Evolutionary conservation across 106 monocot genomes (phyloP).

Genomic region (Alisma plantagoaquatica): DNA sequence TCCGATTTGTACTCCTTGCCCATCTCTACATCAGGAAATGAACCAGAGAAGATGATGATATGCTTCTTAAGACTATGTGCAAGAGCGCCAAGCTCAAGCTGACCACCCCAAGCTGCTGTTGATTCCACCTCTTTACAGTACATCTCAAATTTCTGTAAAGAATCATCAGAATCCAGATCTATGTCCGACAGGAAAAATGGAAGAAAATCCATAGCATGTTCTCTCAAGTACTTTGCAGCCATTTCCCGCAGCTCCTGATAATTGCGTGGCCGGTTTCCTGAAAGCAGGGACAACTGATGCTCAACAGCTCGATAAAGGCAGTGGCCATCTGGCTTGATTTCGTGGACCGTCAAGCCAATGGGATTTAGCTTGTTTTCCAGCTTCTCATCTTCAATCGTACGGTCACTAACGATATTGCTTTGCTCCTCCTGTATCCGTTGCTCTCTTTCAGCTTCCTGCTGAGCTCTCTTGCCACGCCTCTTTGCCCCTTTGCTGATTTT

Average conservation of each 20-base stretch:
- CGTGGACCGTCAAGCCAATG: slow-evolving; percentile 44
- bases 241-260: slow-evolving; percentile 47
- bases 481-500: slow-evolving; percentile 49
- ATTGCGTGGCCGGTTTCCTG: slow-evolving; percentile 15
- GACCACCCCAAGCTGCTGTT: slow-evolving; percentile 66
- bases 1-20: slow-evolving; percentile 57
- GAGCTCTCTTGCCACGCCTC: slow-evolving; percentile 43
- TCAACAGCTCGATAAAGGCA: slow-evolving; percentile 73
- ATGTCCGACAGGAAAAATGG: slow-evolving; percentile 55
- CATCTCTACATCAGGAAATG: slow-evolving; percentile 76
- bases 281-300: slow-evolving; percentile 38
- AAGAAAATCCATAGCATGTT: slow-evolving; percentile 38
- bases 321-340: slow-evolving; percentile 78
- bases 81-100: slow-evolving; percentile 70
- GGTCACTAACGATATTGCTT: slow-evolving; percentile 39
- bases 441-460: slow-evolving; percentile 64
- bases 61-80: slow-evolving; percentile 51
- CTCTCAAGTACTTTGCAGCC: slow-evolving; percentile 56
- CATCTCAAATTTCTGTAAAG: slow-evolving; percentile 32
- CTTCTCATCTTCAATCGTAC: slow-evolving; percentile 47
- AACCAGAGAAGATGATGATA: slow-evolving; percentile 58
- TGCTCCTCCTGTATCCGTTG: slow-evolving; percentile 68
- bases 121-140: slow-evolving; percentile 54
- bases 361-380: slow-evolving; percentile 55
- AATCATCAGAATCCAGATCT: slow-evolving; percentile 23